Base-by-base conservation (phyloP, 352 stramenopile genomes). In the Lagenidium sp. region DNA sequence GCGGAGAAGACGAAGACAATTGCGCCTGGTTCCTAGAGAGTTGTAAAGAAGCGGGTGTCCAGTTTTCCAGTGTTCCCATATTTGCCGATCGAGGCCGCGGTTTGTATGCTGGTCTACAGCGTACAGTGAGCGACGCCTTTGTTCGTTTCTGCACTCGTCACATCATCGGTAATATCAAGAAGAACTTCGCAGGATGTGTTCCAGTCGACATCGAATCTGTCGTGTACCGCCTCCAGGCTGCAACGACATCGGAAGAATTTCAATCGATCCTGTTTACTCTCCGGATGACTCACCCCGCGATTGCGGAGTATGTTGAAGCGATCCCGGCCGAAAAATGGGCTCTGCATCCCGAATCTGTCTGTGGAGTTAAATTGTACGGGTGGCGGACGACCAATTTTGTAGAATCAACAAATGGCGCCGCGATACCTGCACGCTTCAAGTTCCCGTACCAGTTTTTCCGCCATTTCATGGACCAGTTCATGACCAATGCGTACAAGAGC, bases 311-410 rank as follows among this genome's bases (percentile, higher is more conserved):
- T 39, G 11, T 39, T 8, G 20, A 6, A 19, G 6, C 12, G 12
- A 39, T 39, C n/a, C 11, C 11, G 6, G 11, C 34, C 6, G 16
- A 39, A 8, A 19, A 16, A 39, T 39, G 34, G 34, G 34, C 16
- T 6, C n/a, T 39, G 34, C n/a, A 20, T 39, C 34, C 34, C 20
- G 34, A 20, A 12, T 11, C 6, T 18, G 20, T 20, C 16, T 18
- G 20, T 21, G 8, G 8, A 15, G 30, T 10, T 26, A 37, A 22
- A 13, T 35, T 62, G 16, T 54, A 57, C 25, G 53, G 43, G 4
- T 62, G 47, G 53, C 13, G 44, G 4, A 54, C 47, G 4, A 53
- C 46, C 16, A 60, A 60, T 20, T 60, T 60, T 22, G 46, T 49
- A 8, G 53, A 54, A 21, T 48, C 32, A 4, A 25, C 53, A 34